A percentile compares a stretch with the other conserved stretches of the same genome.
Conservation (phyloP, 1,284 basidiomycete genomes). For the Cutaneotrichosporon mucoides region DNA sequence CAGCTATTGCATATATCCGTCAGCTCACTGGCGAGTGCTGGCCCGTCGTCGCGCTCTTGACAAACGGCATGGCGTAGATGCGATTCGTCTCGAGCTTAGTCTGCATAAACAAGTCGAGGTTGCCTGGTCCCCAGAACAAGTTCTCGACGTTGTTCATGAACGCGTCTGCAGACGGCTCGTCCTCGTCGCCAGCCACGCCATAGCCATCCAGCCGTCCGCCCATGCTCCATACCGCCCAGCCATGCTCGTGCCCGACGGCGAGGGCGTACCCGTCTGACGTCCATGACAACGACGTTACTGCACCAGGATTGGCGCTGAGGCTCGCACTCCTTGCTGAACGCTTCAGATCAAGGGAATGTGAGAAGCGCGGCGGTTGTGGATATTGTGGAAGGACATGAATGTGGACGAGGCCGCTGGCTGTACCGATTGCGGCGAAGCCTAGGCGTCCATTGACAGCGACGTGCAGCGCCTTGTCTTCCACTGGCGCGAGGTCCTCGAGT, state of each 20-base stretch:
- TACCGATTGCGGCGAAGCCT: slow-evolving; percentile 78
- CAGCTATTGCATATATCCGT: slow-evolving; percentile 51
- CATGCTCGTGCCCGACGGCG: slow-evolving; percentile 88
- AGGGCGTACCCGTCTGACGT: slow-evolving; percentile 92
- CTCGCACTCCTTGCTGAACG: slow-evolving; percentile 44
- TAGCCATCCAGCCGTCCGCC: slow-evolving; percentile 67
- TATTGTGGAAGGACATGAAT: slow-evolving; percentile 52
- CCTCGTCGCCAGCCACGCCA: slow-evolving; percentile 58
- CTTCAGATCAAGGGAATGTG: slow-evolving; percentile 31
- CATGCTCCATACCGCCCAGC: slow-evolving; percentile 89
- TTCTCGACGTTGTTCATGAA: slow-evolving; percentile 68
- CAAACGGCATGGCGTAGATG: slow-evolving; percentile 82
- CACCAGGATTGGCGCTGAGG: slow-evolving; percentile 55
- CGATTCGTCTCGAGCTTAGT: not conserved
- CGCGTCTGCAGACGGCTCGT: slow-evolving; percentile 56
- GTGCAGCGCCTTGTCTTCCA: slow-evolving; percentile 54
- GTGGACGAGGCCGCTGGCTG: slow-evolving; percentile 57
- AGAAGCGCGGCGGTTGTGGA: slow-evolving; percentile 24
- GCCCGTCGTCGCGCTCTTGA: slow-evolving; percentile 86
- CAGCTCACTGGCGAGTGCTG: slow-evolving; percentile 70
- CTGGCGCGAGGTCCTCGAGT: slow-evolving; percentile 33
- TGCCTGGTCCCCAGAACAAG: slow-evolving; percentile 83
- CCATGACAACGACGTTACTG: slow-evolving; percentile 75
- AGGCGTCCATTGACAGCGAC: slow-evolving; percentile 80
- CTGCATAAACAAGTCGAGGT: slow-evolving; percentile 78